Conservation (phyloP, 2,329 filamentous ascomycete species). For the Apiospora rasikravindrae region DNA sequence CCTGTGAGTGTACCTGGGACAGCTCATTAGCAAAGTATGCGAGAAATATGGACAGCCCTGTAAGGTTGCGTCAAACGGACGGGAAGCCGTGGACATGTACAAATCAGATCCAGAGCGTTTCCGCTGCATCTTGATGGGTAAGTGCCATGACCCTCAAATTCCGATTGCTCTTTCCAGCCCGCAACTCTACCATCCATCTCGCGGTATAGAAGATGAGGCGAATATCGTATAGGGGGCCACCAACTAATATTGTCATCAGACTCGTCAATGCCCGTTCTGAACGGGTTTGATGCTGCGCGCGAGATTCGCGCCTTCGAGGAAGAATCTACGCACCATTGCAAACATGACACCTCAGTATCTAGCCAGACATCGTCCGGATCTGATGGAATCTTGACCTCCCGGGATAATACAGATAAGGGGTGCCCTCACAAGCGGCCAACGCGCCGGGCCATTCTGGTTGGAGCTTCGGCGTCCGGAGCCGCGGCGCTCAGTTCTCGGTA, state of each 20-base stretch:
- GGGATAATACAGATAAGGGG: not conserved
- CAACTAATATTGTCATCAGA: not conserved
- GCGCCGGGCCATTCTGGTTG: slow-evolving; percentile 13
- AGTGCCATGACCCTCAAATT: slow-evolving; percentile 10
- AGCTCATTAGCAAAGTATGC: slow-evolving; percentile 23
- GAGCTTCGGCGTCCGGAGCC: slow-evolving; percentile 1
- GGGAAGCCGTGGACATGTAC: slow-evolving; percentile 52
- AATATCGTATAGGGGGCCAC: not conserved
- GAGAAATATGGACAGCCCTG: slow-evolving; percentile 24
- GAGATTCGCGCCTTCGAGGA: slow-evolving; percentile 35
- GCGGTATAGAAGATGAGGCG: too few species aligned
- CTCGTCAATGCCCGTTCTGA: slow-evolving; percentile 29
- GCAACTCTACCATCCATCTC: slow-evolving; percentile 22
- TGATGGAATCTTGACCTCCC: not conserved
- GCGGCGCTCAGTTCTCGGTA: slow-evolving; percentile 7
- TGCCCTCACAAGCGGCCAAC: not conserved
- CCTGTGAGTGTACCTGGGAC: too few species aligned
- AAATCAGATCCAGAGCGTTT: slow-evolving; percentile 40
- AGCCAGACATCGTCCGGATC: not conserved
- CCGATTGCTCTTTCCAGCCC: slow-evolving; percentile 16
- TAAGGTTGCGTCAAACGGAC: slow-evolving; percentile 50
- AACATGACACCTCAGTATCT: not conserved
- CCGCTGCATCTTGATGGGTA: slow-evolving; percentile 56
- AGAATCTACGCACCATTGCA: not conserved
- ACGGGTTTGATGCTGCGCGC: slow-evolving; percentile 37